phyloP scores from a whole-genome alignment of 345 rosid genomes.

The Orychophragmus violaceus region DNA sequence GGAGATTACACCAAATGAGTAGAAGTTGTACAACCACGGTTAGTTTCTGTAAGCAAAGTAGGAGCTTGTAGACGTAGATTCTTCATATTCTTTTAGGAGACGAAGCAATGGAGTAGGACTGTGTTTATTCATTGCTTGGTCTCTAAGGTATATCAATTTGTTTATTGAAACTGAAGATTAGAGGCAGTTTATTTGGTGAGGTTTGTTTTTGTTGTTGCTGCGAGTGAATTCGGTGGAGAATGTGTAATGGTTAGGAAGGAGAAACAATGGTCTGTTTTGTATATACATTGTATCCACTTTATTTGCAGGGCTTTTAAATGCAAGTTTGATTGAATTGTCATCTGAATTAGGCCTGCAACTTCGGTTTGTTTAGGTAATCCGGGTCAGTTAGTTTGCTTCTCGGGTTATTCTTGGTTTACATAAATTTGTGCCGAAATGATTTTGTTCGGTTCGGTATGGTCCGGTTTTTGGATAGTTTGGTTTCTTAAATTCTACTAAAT shows the following conservation, averaged over 20 bases:
- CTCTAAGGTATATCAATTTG: constrained; percentile 28
- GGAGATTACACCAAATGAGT: not conserved
- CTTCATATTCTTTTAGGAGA: constrained; percentile 70
- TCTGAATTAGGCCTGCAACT: too few relatives aligned
- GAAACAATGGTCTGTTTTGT: constrained; percentile 9
- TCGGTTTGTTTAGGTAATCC: too few relatives aligned
- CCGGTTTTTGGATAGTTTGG: too few relatives aligned
- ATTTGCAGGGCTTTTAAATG: not conserved
- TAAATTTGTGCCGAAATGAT: too few relatives aligned
- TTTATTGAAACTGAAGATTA: constrained; percentile 17
- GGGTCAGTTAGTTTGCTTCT: too few relatives aligned
- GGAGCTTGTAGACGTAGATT: constrained; percentile 34
- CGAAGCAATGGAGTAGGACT: constrained; percentile 31
- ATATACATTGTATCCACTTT: constrained; percentile 24
- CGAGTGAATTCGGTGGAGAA: constrained; percentile 26
- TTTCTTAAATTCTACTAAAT: too few relatives aligned
- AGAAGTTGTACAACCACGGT: constrained; percentile 22
- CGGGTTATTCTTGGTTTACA: too few relatives aligned
- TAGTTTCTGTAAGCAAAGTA: constrained; percentile 28
- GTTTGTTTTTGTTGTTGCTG: constrained; percentile 13
- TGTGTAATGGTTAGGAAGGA: constrained; percentile 27
- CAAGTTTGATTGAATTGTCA: constrained; percentile 23
- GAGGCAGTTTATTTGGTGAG: constrained; percentile 12
- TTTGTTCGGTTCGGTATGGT: too few relatives aligned
- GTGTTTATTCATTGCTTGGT: constrained; percentile 22